Conservation (phyloP, 768 basidiomycete genomes). For the Galerina sulciceps region DNA sequence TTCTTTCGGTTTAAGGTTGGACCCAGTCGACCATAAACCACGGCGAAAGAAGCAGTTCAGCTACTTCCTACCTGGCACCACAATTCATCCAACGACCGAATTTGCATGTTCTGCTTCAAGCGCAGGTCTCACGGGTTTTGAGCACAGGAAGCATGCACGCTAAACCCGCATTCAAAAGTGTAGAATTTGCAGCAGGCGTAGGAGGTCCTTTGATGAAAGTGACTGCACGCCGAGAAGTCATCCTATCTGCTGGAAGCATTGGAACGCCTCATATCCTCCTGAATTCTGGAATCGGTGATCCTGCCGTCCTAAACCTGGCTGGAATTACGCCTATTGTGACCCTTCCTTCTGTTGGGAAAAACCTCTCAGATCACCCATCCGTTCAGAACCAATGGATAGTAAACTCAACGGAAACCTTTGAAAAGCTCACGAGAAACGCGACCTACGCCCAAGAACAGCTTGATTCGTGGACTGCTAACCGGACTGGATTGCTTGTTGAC, state of each 20-base stretch:
- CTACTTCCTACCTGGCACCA: slow-evolving; percentile 19
- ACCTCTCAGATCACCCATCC: slow-evolving; percentile 37
- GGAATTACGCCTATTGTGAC: slow-evolving; percentile 32
- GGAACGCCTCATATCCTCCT: slow-evolving; percentile 36
- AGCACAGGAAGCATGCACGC: not conserved
- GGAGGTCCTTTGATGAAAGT: slow-evolving; percentile 24
- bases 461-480: slow-evolving; percentile 30
- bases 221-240: slow-evolving; percentile 29
- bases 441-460: slow-evolving; percentile 24
- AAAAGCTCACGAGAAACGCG: slow-evolving; percentile 18
- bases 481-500: slow-evolving; percentile 29
- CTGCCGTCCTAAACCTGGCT: slow-evolving; percentile 21
- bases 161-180: not conserved
- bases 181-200: slow-evolving; percentile 13
- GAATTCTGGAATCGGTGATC: slow-evolving; percentile 38
- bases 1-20: slow-evolving; percentile 12
- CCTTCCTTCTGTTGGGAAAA: slow-evolving; percentile 40
- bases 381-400: slow-evolving; percentile 30
- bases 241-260: slow-evolving; percentile 40
- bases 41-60: slow-evolving; percentile 21
- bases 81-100: slow-evolving; percentile 17
- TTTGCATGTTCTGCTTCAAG: slow-evolving; percentile 19
- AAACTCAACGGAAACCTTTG: slow-evolving; percentile 24
- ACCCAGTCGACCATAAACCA: slow-evolving; percentile 15
- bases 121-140: slow-evolving; percentile 19